Base-by-base conservation (phyloP, 106 monocot genomes). In the Dendrobium officinale region DNA sequence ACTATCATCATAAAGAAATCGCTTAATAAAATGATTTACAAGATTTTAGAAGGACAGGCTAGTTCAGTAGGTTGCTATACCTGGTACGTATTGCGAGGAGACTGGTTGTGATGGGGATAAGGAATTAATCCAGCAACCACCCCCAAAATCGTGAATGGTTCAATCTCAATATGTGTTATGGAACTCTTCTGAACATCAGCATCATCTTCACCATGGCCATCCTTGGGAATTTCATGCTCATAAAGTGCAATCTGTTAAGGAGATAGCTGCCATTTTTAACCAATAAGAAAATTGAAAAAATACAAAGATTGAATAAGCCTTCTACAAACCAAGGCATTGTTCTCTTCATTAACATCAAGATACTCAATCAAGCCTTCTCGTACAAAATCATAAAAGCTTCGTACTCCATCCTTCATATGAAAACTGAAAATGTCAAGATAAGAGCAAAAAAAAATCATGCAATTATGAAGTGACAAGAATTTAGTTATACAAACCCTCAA, bases 311-410 rank as follows among this genome's bases (percentile, higher is more conserved):
- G 51, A 48, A 51, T 18, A 48, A 17, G 9, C 59, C 9, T 45
- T n/a, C 40, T 42, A 85, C 85, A 49, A 72, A 96, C 96, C 87
- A 99, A 77, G 4, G 98, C 95, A 95, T 99, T 99, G 83, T 99
- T 99, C 79, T 99, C 94, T 87, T 99, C 98, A 86, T 99, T 99
- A 54, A 99, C 98, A 86, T 99, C 98, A 77, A 99, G 92, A 87
- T 93, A 99, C 78, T 99, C 98, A 61, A 99, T 80, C 80, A 99
- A 81, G 19, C 98, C 98, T 72, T 95, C 98, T 27, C 83, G 89
- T 45, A 99, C 74, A 73, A 92, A 99, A 85, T 95, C 92, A 79
- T 95, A 88, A 86, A 99, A 99, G 58, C 29, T 83, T 18, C 93
- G 91, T 61, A 93, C 83, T 24, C 98, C 98, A 88, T 92, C 98